phyloP scores from a whole-genome alignment of 208 protist species.

The Crithidia expoeki region DNA sequence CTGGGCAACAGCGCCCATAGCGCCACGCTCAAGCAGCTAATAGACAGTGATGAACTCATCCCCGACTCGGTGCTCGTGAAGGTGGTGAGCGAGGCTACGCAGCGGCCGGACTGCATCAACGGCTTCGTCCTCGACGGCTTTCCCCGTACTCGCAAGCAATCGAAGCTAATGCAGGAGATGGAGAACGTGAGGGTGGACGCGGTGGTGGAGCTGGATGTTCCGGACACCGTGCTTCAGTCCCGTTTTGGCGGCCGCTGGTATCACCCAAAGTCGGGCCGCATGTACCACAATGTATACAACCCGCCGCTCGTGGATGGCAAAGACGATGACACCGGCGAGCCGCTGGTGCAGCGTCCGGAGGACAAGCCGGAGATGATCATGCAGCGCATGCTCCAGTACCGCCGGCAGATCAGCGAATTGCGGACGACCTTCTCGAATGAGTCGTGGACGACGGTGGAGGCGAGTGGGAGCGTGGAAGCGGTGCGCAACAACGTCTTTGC shows the following conservation, averaged over 20 bases:
- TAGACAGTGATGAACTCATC: slow-evolving; percentile 71
- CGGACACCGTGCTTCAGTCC: slow-evolving; percentile 72
- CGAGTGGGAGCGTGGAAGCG: slow-evolving; percentile 65
- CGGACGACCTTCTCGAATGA: slow-evolving; percentile 67
- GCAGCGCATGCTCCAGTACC: slow-evolving; percentile 83
- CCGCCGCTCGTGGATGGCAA: slow-evolving; percentile 82
- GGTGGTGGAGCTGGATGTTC: slow-evolving; percentile 73
- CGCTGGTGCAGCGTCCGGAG: slow-evolving; percentile 85
- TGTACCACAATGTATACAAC: slow-evolving; percentile 93
- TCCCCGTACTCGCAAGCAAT: slow-evolving; percentile 77
- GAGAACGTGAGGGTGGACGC: slow-evolving; percentile 62
- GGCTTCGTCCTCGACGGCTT: slow-evolving; percentile 93
- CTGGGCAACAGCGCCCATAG: slow-evolving; percentile 57
- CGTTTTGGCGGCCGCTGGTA: slow-evolving; percentile 86
- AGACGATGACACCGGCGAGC: slow-evolving; percentile 93
- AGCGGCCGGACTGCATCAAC: slow-evolving; percentile 81
- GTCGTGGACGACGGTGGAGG: slow-evolving; percentile 65
- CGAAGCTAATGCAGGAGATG: slow-evolving; percentile 49
- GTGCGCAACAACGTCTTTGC: slow-evolving; percentile 78
- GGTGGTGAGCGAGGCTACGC: slow-evolving; percentile 72
- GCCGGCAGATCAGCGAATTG: slow-evolving; percentile 73
- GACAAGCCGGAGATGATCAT: slow-evolving; percentile 88
- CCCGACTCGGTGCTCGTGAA: slow-evolving; percentile 69
- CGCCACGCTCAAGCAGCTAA: slow-evolving; percentile 55
- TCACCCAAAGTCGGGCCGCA: slow-evolving; percentile 86